phyloP scores from a whole-genome alignment of 2,329 filamentous ascomycete species.

The Emmonsia crescens region DNA sequence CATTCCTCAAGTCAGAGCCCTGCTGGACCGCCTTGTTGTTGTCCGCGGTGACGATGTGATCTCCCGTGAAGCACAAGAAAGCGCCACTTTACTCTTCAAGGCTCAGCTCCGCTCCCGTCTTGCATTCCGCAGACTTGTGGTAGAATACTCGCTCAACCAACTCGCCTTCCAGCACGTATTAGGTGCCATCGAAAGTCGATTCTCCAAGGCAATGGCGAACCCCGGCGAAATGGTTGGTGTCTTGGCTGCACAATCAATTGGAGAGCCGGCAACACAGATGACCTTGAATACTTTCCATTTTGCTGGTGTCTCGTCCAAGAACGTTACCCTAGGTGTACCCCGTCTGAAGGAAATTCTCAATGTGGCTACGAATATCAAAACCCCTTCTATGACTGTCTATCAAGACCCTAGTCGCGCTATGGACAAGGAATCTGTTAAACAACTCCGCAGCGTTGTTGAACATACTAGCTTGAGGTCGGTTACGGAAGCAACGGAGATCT shows the following conservation, averaged over 20 bases:
- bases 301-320: conserved; percentile 98
- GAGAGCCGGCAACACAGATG: conserved; percentile 98
- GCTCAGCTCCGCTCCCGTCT: conserved; percentile 78
- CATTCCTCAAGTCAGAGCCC: conserved; percentile 62
- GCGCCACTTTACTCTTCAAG: conserved; percentile 86
- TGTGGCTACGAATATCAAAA: conserved; percentile 96
- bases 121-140: conserved; percentile 85
- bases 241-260: conserved; percentile 92
- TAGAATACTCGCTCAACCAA: conserved; percentile 75
- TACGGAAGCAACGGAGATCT: conserved; percentile 85
- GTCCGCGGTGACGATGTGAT: conserved; percentile 77
- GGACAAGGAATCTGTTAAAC: conserved; percentile 71
- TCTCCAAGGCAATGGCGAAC: conserved; percentile 72
- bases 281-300: conserved; percentile 99
- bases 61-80: conserved; percentile 75
- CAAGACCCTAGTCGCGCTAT: conserved; percentile 51
- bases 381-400: conserved; percentile 90
- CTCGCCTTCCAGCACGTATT: conserved; percentile 86
- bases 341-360: conserved; percentile 99
- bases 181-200: conserved; percentile 81
- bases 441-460: conserved; percentile 78
- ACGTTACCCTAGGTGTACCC: conserved; percentile 96
- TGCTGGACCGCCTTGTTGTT: conserved; percentile 69
- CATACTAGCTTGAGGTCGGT: conserved; percentile 90
- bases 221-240: conserved; percentile 99